phyloP scores from a whole-genome alignment of 306 rosid species.

The Cucurbita moschata region DNA sequence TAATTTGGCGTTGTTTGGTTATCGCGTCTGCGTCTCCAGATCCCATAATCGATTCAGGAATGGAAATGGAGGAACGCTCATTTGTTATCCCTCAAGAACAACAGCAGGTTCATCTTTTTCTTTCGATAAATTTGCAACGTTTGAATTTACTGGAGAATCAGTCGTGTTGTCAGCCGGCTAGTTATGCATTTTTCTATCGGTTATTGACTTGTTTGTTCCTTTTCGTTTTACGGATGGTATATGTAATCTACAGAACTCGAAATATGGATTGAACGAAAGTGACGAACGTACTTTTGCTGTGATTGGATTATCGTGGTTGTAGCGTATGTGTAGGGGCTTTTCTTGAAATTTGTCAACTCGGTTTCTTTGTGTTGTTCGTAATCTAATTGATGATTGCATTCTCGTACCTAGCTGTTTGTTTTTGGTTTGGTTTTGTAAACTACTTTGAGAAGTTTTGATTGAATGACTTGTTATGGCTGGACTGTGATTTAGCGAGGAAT shows the following conservation, averaged over 20 bases:
- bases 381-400: neutral
- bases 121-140: neutral
- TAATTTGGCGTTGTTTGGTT: too few species aligned
- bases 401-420: neutral
- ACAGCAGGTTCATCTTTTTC: neutral
- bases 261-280: neutral
- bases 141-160: neutral
- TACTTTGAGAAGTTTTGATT: neutral
- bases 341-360: neutral
- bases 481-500: neutral
- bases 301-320: neutral
- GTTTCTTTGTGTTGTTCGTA: neutral
- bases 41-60: neutral
- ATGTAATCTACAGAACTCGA: neutral
- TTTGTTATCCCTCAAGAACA: neutral
- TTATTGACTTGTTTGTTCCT: neutral
- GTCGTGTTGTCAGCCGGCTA: neutral
- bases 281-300: neutral
- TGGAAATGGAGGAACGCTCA: slow-evolving; percentile 3
- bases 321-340: neutral
- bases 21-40: neutral
- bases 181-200: neutral
- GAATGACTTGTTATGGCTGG: neutral
- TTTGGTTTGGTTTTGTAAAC: neutral
- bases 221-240: neutral